These are phyloP conservation scores for Botrytis tulipae DNA, from an alignment of 2,329 filamentous ascomycete genomes.

Conservation along the genomic window DNA sequence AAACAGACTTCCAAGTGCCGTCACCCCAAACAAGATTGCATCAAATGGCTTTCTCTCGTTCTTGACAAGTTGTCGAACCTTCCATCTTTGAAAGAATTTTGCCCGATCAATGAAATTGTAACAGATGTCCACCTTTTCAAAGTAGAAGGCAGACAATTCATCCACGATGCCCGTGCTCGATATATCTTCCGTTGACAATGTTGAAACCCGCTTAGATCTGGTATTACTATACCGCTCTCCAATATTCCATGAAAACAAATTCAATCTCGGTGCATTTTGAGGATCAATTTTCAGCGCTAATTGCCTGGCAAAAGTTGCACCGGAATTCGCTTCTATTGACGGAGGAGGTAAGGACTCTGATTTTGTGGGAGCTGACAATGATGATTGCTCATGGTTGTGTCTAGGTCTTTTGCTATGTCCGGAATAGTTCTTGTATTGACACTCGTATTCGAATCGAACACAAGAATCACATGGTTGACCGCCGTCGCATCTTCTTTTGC, in stretches of 20 bases:
- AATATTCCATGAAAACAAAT: conserved; percentile 42
- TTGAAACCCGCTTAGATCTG: not conserved
- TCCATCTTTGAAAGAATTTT: conserved; percentile 11
- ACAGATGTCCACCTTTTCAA: conserved; percentile 23
- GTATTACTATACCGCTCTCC: conserved; percentile 30
- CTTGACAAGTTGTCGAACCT: conserved; percentile 2
- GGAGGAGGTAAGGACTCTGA: not conserved
- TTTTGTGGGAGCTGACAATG: not conserved
- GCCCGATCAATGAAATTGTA: conserved; percentile 17
- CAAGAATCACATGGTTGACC: conserved; percentile 15
- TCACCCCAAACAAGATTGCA: conserved; percentile 38
- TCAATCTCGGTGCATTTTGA: conserved; percentile 37
- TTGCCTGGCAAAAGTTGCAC: conserved; percentile 1
- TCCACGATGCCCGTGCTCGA: conserved; percentile 10
- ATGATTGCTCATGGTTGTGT: not conserved
- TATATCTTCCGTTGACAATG: not conserved
- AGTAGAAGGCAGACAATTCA: conserved; percentile 30
- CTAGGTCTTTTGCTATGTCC: not conserved
- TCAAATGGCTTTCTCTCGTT: conserved; percentile 38
- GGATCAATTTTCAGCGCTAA: conserved; percentile 7
- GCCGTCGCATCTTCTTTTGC: conserved; percentile 16
- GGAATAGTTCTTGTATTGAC: not conserved
- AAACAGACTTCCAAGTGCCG: conserved; percentile 40
- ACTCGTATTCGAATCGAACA: conserved; percentile 1
- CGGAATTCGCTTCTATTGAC: conserved; percentile 7